A percentile compares a stretch with the other conserved stretches of the same genome.
Evolutionary conservation across 1,139 yeast species (phyloP).

Genomic region (Petasospora rhodanensis): DNA sequence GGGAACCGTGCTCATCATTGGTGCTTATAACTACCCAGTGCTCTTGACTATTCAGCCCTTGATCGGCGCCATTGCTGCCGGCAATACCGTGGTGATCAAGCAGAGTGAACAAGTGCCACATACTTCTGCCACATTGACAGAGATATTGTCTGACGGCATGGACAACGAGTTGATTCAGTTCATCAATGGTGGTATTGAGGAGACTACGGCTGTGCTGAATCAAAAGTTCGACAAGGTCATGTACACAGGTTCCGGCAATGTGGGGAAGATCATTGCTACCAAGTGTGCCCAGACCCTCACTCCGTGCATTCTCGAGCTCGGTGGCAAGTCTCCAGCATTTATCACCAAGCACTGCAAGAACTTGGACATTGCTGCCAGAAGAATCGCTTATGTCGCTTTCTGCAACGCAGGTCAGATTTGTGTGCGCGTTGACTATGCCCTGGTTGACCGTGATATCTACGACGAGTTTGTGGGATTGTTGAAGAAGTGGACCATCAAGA

Average conservation of each 20-base stretch:
- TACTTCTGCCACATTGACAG: conserved; percentile 51
- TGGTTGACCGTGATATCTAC: conserved; percentile 57
- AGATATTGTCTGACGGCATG: conserved; percentile 48
- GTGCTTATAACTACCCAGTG: conserved; percentile 89
- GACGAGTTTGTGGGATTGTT: conserved; percentile 48
- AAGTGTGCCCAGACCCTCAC: conserved; percentile 84
- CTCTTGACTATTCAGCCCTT: conserved; percentile 61
- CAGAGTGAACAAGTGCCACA: conserved; percentile 74
- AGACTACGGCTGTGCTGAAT: conserved; percentile 61
- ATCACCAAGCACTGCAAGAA: conserved; percentile 50
- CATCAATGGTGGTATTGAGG: conserved; percentile 72
- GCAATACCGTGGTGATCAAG: conserved; percentile 77
- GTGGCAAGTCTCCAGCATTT: conserved; percentile 89
- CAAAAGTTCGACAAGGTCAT: conserved; percentile 77
- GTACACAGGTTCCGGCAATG: conserved; percentile 77
- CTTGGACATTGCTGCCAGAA: conserved; percentile 51
- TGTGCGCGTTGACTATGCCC: conserved; percentile 79
- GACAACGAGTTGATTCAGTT: conserved; percentile 51
- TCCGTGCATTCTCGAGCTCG: conserved; percentile 79
- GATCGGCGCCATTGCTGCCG: conserved; percentile 81
- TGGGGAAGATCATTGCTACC: conserved; percentile 72
- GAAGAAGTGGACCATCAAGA: conserved; percentile 39
- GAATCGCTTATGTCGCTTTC: conserved; percentile 76
- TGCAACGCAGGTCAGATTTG: conserved; percentile 89
- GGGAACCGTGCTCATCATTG: conserved; percentile 71